Base-by-base conservation (phyloP, 768 basidiomycete genomes). In the Clavaria fumosa region DNA sequence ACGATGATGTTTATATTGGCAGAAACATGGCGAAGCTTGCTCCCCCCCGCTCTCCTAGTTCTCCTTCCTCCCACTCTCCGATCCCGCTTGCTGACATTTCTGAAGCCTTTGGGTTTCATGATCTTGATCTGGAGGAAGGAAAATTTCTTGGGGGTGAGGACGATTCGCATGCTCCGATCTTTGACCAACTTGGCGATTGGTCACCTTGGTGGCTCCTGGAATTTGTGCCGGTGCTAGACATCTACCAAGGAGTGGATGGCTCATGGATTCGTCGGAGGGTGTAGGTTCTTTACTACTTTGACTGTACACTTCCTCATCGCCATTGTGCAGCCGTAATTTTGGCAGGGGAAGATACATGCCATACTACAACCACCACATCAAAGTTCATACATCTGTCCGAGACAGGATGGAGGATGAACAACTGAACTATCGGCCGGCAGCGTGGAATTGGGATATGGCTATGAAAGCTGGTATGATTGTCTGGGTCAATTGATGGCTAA, bases 131-230 rank as follows among this genome's bases (percentile, higher is more conserved):
- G 18, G 60, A 34, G 26, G 68, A 80, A 49, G 77, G 77, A 45
- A 63, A 72, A 18, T n/a, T n/a, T n/a, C n/a, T n/a, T n/a, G 75
- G 78, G 47, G 77, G 80, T 26, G 48, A 74, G 12, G 56, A 51
- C 1, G 79, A 82, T 40, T 70, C 71, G 12, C 44, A 67, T 14
- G 60, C 58, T 35, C 59, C 56, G 0, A 50, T 63, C 3, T 70
- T 72, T 40, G 79, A 83, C 52, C 66, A 78, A 56, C 63, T 83
- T 21, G 44, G 52, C n/a, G 46, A 61, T 4, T 42, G 54, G 17
- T 58, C 46, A 33, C 36, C 34, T 0, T 83, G 80, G 81, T 83
- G 81, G 80, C 44, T 73, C 15, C 54, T 84, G 21, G 80, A 84
- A 52, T 37, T 61, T 24, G 34, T 67, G 2, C 66, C 66, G 1